Base-by-base conservation (phyloP, 148 eudicot species). In the Linanthus parryae region DNA sequence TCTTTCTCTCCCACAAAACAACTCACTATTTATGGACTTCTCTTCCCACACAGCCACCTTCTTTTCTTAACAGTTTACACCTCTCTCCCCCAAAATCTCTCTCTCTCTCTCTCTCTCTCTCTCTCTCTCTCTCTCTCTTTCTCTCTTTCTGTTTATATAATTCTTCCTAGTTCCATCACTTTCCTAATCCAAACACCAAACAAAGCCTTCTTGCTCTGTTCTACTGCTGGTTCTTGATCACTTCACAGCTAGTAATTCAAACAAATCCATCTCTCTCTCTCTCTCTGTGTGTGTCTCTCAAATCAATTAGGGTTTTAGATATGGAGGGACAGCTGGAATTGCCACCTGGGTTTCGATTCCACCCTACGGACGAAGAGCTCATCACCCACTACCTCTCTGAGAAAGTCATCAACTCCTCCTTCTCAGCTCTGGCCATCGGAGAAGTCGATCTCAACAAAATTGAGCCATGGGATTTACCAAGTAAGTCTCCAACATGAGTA, bases 401-500 rank as follows among this genome's bases (percentile, higher is more conserved):
- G 3, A 91, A 91, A 39, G 80, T 81, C 27, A 27, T 71, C 13
- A 66, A 83, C 19, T 56, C 34, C 59, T 61, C 28, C 47, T 86
- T 83, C 58, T 44, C 9, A 1, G 58, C 95, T 0, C 44, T 33
- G 33, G 95, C 92, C 0, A 81, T 90, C 14, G 92, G 92, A 14
- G 95, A 86, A 11, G 94, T 78, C 5, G 97, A 91, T 71, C 64
- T 91, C 42, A 86, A 91, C 58, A 86, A 79, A 79, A 84, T 81
- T 29, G 97, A 91, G 58, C 95, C 97, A 8, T 91, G 97, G 97
- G 95, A 91, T 44, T 78, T 91, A 23, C 95, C 97, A 41, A 64
- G 97, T 90, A 65, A 85, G 97, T 54, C 23, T 34, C 51, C 29
- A 5, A 31, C n/a, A n/a, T n/a, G n/a, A n/a, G n/a, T n/a, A n/a